Evolutionary conservation across 164 flowering plant species (phyloP), one percentile per base, ranked within the genome.

Genomic region (Echeveria elegans): DNA sequence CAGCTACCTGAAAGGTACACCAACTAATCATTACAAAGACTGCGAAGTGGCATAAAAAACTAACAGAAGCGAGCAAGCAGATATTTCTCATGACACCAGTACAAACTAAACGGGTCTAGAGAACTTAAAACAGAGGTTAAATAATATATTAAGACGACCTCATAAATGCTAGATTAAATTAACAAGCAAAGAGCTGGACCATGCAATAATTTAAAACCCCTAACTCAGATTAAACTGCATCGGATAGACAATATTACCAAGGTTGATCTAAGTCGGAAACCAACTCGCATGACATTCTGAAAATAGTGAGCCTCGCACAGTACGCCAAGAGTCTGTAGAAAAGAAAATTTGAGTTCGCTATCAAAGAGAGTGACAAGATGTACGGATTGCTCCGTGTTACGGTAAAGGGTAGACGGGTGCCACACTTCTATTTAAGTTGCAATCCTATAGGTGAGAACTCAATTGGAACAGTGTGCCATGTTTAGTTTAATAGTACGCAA

Each of bases 271-370:
- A 89, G 81, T 60, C 93, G 89, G 71, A 70, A 94, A 63, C 98
- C 98, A 71, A 88, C 91, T 66, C 98, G 96, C 95, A 91, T 89
- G 72, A 89, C 98, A 79, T 90, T 90, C 77, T 90, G 98, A 71
- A 94, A 94, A 72, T 90, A 94, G 69, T 94, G 98, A 70, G 95
- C 97, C 74, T 94, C 96, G 64, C 72, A 79, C 66, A 94, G 72
- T 67, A 94, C 97, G 12, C 97, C 97, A 31, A 89, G 61, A 19
- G 78, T 79, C 97, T 94, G 58, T 8, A 28, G 10, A 28, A 26
- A 56, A 16, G 36, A 80, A 19, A 62, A 77, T 65, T 24, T 19
- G 32, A 56, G n/a, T 56, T 23, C 29, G 11, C 16, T 24, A 53
- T 53, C 56, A 50, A n/a, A 47, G 5, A 19, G 56, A 50, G 24